Base-by-base conservation (phyloP, 2,329 filamentous ascomycete genomes). In the Curvularia sp. region DNA sequence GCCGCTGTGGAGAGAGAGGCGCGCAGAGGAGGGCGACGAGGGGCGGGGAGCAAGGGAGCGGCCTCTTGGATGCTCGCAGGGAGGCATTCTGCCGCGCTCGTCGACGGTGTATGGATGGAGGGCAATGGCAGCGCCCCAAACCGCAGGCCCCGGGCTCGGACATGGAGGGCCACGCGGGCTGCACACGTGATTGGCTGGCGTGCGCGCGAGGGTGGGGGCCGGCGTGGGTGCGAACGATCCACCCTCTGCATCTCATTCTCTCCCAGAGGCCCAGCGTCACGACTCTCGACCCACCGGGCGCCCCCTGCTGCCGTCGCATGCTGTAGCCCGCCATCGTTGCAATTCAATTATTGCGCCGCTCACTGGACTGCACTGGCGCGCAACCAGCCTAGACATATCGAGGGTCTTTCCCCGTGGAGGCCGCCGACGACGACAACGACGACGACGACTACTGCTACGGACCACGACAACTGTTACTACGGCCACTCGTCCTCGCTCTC, bases 291-390 rank as follows among this genome's bases (percentile, higher is more conserved):
- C 65, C 63, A 57, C 66, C 56, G 43, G 55, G 63, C 61, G 67
- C 62, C 66, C 64, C 63, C 62, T 59, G 66, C 67, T 62, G 61
- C 57, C 60, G 61, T 66, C 61, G 67, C 55, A 63, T 58, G 67
- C 63, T 68, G 63, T 58, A 62, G 62, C 57, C 54, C 60, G 64
- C 57, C 55, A 66, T 31, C 48, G 62, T 62, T 60, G 57, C 57
- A 57, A 42, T 63, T 55, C 52, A 60, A 65, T 65, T 65, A 55
- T 64, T 66, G 66, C 64, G 66, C 67, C 66, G 67, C 64, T 64
- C 62, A 64, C 64, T 31, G 30, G 30, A 64, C 64, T 31, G 30
- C 9, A 63, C 64, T 66, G 53, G 49, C 59, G 50, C 61, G 57
- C 55, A 58, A 52, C 44, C 30, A 48, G 38, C 42, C 43, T 30